Conservation (phyloP, 1,284 basidiomycete species). For the Spongispora temasekensis region DNA sequence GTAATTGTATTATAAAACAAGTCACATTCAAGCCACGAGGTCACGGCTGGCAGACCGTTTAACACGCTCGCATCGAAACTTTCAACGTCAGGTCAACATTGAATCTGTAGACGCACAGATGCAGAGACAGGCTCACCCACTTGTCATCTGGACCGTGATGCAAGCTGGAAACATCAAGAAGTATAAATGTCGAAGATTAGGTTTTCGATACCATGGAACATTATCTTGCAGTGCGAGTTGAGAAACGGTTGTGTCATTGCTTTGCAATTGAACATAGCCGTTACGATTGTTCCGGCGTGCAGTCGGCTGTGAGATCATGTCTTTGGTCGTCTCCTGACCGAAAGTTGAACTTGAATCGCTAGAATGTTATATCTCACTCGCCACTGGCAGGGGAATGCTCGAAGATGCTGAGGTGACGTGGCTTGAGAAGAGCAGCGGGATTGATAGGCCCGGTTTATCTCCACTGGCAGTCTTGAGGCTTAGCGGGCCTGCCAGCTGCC, state of each 20-base stretch:
- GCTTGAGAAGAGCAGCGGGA: too few relatives aligned
- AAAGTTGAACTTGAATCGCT: too few relatives aligned
- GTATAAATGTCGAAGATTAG: conserved; percentile 36
- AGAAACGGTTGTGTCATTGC: conserved; percentile 42
- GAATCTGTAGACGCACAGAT: accelerated
- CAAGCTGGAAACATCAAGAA: conserved; percentile 57
- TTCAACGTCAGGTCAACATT: not conserved
- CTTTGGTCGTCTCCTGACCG: too few relatives aligned
- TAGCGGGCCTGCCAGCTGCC: too few relatives aligned
- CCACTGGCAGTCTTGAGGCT: too few relatives aligned
- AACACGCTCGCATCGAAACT: conserved; percentile 21
- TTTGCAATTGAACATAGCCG: not conserved
- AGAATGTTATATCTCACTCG: too few relatives aligned
- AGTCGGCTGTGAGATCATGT: too few relatives aligned
- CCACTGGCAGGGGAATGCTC: too few relatives aligned
- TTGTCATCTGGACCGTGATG: conserved; percentile 65
- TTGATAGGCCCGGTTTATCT: too few relatives aligned
- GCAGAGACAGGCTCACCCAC: conserved; percentile 45
- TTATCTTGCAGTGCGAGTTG: conserved; percentile 48
- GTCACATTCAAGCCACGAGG: conserved; percentile 25
- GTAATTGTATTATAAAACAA: too few relatives aligned
- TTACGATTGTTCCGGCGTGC: too few relatives aligned
- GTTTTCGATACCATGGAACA: conserved; percentile 56
- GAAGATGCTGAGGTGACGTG: too few relatives aligned
- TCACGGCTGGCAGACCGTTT: conserved; percentile 18